Evolutionary conservation across 163 green algal genomes (phyloP).

Genomic region (Scenedesmus sp.): DNA sequence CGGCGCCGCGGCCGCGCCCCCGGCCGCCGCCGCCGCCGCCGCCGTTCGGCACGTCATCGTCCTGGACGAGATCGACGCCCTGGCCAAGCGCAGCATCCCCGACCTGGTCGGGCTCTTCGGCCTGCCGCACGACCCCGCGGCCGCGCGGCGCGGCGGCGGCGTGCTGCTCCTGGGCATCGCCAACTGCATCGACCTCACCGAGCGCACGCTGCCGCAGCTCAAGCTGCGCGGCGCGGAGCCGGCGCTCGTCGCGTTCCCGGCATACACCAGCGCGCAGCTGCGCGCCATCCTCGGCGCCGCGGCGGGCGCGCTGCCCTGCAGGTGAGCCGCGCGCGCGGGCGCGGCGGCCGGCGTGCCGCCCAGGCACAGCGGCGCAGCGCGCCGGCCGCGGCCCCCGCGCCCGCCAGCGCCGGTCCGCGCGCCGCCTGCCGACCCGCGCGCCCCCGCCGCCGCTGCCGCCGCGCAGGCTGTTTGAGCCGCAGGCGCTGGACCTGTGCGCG

Average conservation of each 20-base stretch:
- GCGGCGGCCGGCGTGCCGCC: neutral
- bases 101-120: constrained; percentile 61
- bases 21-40: constrained; percentile 5
- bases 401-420: too few species aligned
- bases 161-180: constrained; percentile 61
- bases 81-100: constrained; percentile 20
- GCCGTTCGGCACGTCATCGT: neutral
- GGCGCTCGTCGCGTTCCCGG: constrained; percentile 59
- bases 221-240: constrained; percentile 48
- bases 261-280: constrained; percentile 60
- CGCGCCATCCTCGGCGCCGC: neutral
- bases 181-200: constrained; percentile 69
- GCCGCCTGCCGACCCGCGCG: neutral
- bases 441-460: neutral
- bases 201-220: constrained; percentile 63
- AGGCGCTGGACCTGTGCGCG: constrained; percentile 63
- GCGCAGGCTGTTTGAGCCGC: constrained; percentile 55
- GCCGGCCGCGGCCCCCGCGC: neutral
- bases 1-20: neutral
- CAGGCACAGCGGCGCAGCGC: neutral
- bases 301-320: constrained; percentile 17
- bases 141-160: too few species aligned
- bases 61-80: too few species aligned
- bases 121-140: constrained; percentile 54
- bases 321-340: constrained; percentile 7